Evolutionary conservation across 169 alveolate species (phyloP), one percentile per base, ranked within the genome.

Genomic region (Sarcocystis neurona): DNA sequence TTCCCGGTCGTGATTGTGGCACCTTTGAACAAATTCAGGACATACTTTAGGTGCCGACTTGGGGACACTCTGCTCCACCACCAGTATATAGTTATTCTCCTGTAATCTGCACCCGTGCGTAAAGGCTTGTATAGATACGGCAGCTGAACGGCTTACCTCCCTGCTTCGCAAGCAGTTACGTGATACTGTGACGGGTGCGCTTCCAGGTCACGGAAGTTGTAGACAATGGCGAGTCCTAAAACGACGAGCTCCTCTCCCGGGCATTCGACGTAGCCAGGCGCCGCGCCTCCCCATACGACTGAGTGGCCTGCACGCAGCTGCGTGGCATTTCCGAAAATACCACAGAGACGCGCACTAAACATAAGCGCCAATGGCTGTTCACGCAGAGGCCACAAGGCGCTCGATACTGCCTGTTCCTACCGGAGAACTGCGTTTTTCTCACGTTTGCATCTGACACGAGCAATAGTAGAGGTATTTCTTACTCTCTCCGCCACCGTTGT

Each of bases 261-360:
- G 70, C 90, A 85, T n/a, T 37, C 60, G n/a, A 75, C 68, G 39
- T 32, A 68, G 0, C 90, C 90, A 0, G 90, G 90, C 23, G 90
- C 79, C 3, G 84, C 34, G 6, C 90, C 90, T 5, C 78, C 84
- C 84, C 85, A 85, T 6, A 41, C 68, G 18, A 85, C 60, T 2
- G 84, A 15, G 10, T 56, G 41, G 60, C 86, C 78, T 2, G 10
- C 37, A 5, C 53, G 80, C 77, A 85, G 84, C 90, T 85, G 90
- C 30, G 80, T 23, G 18, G 47, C 2, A 53, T n/a, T n/a, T n/a
- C n/a, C n/a, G n/a, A n/a, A n/a, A n/a, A n/a, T n/a, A n/a, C 12
- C 66, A 53, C 66, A 53, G 30, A 53, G 30, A 53, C 66, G 23
- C 66, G 23, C 66, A 53, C 66, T 15, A 68, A 32, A 68, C 79